Percentiles rank a stretch among this genome's conserved stretches.
Evolutionary conservation across 2,329 filamentous ascomycete genomes (phyloP).

Genomic region (Colletotrichum eremochloae): DNA sequence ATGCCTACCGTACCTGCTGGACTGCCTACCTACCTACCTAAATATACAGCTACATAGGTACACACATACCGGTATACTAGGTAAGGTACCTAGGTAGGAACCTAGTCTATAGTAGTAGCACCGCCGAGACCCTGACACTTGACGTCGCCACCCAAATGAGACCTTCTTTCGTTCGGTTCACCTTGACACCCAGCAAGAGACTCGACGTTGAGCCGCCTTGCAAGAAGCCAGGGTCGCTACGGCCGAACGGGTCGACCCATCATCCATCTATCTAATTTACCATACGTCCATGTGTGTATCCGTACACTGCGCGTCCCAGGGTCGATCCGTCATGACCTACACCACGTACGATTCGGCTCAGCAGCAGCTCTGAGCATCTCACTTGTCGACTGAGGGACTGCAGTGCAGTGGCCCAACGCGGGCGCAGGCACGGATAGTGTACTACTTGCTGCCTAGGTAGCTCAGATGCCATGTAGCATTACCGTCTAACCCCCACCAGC

Average conservation of each 20-base stretch:
- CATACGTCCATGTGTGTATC: neutral
- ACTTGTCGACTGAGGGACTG: neutral
- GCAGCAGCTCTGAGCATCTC: neutral
- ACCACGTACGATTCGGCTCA: neutral
- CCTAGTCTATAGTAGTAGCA: no score
- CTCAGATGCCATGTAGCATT: neutral
- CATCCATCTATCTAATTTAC: neutral
- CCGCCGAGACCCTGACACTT: conserved; percentile 9
- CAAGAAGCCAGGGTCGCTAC: neutral
- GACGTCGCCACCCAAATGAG: neutral
- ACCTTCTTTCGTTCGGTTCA: neutral
- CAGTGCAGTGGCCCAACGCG: neutral
- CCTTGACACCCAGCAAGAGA: conserved; percentile 13
- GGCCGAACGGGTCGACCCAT: neutral
- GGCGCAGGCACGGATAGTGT: neutral
- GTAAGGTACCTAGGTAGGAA: no score
- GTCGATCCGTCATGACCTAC: neutral
- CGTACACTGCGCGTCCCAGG: neutral
- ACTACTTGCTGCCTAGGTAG: neutral
- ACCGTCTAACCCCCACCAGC: neutral
- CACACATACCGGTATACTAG: no score
- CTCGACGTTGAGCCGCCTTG: neutral
- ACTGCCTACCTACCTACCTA: no score
- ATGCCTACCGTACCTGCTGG: neutral
- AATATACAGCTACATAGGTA: no score